Evolutionary conservation across 2,329 filamentous ascomycete species (phyloP).

Genomic region (Fusarium bulbicola): DNA sequence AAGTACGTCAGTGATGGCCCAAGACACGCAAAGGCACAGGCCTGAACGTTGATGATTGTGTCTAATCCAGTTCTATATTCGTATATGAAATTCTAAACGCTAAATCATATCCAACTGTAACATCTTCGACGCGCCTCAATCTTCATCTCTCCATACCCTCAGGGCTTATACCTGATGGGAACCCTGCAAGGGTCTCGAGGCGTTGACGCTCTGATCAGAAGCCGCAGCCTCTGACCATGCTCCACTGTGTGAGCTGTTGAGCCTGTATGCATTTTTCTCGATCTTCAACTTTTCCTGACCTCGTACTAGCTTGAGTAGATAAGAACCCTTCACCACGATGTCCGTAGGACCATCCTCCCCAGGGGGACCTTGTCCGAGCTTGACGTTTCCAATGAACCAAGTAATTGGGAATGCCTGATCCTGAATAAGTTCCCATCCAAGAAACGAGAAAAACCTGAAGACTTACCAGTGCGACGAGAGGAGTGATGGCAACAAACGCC

Average conservation of each 20-base stretch:
- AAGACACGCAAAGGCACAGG: neutral
- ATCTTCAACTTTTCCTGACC: constrained; percentile 20
- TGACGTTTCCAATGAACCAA: constrained; percentile 46
- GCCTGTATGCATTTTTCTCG: constrained; percentile 21
- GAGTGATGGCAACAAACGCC: constrained; percentile 69
- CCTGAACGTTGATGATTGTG: neutral
- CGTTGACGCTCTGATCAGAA: neutral
- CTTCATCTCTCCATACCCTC: neutral
- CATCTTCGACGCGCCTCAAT: neutral
- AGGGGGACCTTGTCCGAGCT: constrained; percentile 40
- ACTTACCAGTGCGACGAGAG: constrained; percentile 60
- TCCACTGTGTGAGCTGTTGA: constrained; percentile 23
- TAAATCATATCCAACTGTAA: neutral
- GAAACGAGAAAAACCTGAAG: too few relatives aligned
- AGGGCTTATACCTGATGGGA: constrained; percentile 4
- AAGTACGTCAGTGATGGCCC: neutral
- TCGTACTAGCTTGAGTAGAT: constrained; percentile 41
- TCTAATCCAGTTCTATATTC: constrained; percentile 3
- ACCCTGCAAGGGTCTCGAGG: constrained; percentile 7
- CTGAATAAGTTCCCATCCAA: constrained; percentile 2
- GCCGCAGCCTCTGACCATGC: constrained; percentile 4
- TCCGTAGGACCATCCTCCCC: constrained; percentile 42
- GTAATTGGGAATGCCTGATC: constrained; percentile 40
- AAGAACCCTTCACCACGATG: constrained; percentile 43
- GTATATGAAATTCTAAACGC: neutral